phyloP scores from a whole-genome alignment of 805 yeast species.

The Naumovozyma castellii region DNA sequence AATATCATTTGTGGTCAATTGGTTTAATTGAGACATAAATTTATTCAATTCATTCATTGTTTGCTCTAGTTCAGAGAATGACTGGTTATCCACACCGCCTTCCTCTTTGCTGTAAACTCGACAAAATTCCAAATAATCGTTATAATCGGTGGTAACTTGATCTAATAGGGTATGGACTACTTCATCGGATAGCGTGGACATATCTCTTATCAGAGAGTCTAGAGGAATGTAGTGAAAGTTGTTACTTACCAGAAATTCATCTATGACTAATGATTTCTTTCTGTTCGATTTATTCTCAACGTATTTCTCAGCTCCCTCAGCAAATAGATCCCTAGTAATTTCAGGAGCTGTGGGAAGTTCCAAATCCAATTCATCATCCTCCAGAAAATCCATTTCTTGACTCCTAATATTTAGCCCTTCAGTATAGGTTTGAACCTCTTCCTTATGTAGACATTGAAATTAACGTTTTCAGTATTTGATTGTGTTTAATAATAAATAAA shows the following conservation, averaged over 20 bases:
- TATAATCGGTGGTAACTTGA: conserved; percentile 20
- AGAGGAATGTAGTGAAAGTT: conserved; percentile 27
- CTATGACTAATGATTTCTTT: conserved; percentile 16
- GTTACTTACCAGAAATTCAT: conserved; percentile 23
- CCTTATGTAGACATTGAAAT: too few relatives aligned
- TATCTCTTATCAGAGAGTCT: conserved; percentile 23
- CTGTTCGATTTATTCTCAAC: conserved; percentile 1
- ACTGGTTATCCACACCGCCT: conserved; percentile 13
- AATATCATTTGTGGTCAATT: conserved; percentile 15
- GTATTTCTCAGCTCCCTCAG: conserved; percentile 13
- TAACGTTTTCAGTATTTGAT: too few relatives aligned
- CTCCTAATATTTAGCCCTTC: too few relatives aligned
- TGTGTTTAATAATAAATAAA: too few relatives aligned
- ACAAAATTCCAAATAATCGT: conserved; percentile 21
- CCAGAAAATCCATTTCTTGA: conserved; percentile 17
- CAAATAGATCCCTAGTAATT: conserved; percentile 20
- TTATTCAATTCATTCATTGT: conserved; percentile 16
- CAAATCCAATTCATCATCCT: conserved; percentile 16
- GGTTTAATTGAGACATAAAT: conserved; percentile 16
- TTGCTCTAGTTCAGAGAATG: conserved; percentile 16
- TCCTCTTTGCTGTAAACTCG: conserved; percentile 12
- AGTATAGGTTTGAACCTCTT: too few relatives aligned
- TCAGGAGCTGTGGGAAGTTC: conserved; percentile 24
- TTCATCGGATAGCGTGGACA: conserved; percentile 17
- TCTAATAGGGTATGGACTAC: conserved; percentile 19